phyloP scores from a whole-genome alignment of 495 filamentous ascomycete species.

The Pyrenula massariospora region DNA sequence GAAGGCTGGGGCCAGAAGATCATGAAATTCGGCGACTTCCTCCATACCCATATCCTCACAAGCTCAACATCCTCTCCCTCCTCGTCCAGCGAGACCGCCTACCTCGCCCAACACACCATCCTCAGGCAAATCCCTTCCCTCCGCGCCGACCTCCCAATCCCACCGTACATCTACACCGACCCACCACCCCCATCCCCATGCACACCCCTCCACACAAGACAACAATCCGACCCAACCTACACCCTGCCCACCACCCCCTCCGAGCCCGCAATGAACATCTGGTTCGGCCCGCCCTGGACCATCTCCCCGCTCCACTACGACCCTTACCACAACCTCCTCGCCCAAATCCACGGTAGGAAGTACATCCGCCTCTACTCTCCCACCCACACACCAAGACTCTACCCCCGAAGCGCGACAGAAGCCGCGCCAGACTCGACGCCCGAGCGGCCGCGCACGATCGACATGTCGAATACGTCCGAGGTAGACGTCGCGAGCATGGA shows the following conservation, averaged over 20 bases:
- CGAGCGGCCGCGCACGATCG: conserved; percentile 32
- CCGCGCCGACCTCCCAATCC: conserved; percentile 62
- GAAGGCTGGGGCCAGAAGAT: conserved; percentile 78
- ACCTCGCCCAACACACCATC: conserved; percentile 86
- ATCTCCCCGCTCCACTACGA: conserved; percentile 91
- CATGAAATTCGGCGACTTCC: conserved; percentile 63
- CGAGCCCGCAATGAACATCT: conserved; percentile 53
- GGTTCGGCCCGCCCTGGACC: conserved; percentile 82
- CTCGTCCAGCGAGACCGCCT: conserved; percentile 33
- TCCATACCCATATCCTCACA: conserved; percentile 40
- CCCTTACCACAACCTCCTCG: conserved; percentile 84
- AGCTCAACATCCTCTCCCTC: background rate
- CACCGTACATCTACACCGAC: conserved; percentile 73
- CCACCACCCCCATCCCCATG: conserved; percentile 36
- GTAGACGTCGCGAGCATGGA: conserved; percentile 56
- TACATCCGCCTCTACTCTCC: conserved; percentile 83
- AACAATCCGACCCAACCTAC: conserved; percentile 7
- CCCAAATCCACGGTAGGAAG: conserved; percentile 83
- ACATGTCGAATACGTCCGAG: conserved; percentile 84
- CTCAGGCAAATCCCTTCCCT: conserved; percentile 73
- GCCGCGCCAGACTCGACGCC: background rate
- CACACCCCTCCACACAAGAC: conserved; percentile 33
- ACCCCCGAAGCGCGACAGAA: conserved; percentile 24
- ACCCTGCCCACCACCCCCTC: conserved; percentile 5
- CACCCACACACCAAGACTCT: conserved; percentile 40